Evolutionary conservation across 1,284 basidiomycete genomes (phyloP).

Genomic region (Hemileia vastatrix): DNA sequence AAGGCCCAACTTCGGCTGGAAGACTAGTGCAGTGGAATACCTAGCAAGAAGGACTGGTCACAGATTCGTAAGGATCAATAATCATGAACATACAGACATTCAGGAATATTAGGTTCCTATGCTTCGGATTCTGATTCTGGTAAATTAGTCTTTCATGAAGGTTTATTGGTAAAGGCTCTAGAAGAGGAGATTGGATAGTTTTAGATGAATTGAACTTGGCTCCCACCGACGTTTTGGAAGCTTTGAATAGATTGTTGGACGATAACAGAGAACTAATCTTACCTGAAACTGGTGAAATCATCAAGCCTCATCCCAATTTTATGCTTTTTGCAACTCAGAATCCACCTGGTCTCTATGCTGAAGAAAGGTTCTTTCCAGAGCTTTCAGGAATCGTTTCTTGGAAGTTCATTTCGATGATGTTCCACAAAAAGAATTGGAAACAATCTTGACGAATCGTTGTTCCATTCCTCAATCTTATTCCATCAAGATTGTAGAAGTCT

Average conservation of each 20-base stretch:
- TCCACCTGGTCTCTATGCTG: conserved; percentile 89
- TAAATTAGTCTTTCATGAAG: conserved; percentile 87
- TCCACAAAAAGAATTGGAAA: conserved; percentile 83
- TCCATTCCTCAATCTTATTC: conserved; percentile 85
- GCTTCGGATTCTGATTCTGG: conserved; percentile 83
- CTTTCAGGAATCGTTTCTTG: conserved; percentile 95
- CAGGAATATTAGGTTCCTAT: conserved; percentile 98
- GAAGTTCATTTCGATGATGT: conserved; percentile 98
- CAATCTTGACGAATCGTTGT: conserved; percentile 77
- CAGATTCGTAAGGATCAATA: conserved; percentile 95
- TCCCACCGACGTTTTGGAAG: conserved; percentile 94
- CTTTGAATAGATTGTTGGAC: conserved; percentile 87
- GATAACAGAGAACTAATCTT: conserved; percentile 95
- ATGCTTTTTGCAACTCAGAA: conserved; percentile 99
- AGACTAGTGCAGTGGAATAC: conserved; percentile 95
- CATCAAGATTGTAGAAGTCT: conserved; percentile 79
- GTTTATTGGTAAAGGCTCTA: conserved; percentile 81
- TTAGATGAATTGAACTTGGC: conserved; percentile 95
- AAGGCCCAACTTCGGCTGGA: conserved; percentile 95
- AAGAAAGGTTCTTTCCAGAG: conserved; percentile 90
- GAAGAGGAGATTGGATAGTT: conserved; percentile 93
- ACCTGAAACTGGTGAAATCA: conserved; percentile 89
- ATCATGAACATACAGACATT: conserved; percentile 96
- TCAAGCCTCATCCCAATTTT: conserved; percentile 87
- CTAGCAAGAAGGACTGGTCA: conserved; percentile 88